Conservation (phyloP, 768 basidiomycete species). For the Suillus variegatus region DNA sequence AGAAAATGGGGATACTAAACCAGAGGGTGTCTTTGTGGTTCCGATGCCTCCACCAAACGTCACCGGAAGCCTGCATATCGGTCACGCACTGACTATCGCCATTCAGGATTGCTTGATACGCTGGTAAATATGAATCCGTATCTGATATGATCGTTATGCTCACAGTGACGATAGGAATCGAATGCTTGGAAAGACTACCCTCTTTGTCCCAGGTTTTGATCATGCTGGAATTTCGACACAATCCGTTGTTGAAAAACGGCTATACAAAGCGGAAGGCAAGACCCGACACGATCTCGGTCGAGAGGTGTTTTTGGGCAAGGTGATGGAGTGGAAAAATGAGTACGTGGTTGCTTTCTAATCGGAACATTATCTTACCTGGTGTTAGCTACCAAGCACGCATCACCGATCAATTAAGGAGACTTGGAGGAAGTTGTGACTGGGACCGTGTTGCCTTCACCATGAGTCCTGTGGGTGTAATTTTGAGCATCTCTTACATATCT, state of each 20-base stretch:
- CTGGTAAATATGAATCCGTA: slow-evolving; percentile 57
- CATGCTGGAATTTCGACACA: slow-evolving; percentile 99
- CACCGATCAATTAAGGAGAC: slow-evolving; percentile 81
- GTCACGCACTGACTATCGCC: slow-evolving; percentile 89
- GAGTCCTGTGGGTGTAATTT: slow-evolving; percentile 62
- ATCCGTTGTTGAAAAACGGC: slow-evolving; percentile 91
- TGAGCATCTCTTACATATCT: background rate
- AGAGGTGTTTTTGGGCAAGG: slow-evolving; percentile 85
- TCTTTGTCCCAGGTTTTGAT: slow-evolving; percentile 95
- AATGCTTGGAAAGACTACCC: slow-evolving; percentile 89
- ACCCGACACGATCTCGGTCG: slow-evolving; percentile 95
- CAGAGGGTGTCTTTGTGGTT: slow-evolving; percentile 78
- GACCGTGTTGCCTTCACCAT: slow-evolving; percentile 93
- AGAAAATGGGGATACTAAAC: slow-evolving; percentile 55
- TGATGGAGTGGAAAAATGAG: slow-evolving; percentile 98
- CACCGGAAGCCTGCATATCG: slow-evolving; percentile 93
- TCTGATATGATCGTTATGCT: background rate
- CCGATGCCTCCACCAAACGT: slow-evolving; percentile 96
- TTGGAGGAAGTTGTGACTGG: slow-evolving; percentile 97
- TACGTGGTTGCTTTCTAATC: slow-evolving; percentile 41
- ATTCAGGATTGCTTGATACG: slow-evolving; percentile 89
- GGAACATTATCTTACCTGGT: slow-evolving; percentile 1
- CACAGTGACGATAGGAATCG: slow-evolving; percentile 65
- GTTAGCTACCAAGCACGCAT: slow-evolving; percentile 90
- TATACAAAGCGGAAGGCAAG: slow-evolving; percentile 80